phyloP scores from a whole-genome alignment of 1,284 basidiomycete genomes.

The Hortiboletus rubellus region DNA sequence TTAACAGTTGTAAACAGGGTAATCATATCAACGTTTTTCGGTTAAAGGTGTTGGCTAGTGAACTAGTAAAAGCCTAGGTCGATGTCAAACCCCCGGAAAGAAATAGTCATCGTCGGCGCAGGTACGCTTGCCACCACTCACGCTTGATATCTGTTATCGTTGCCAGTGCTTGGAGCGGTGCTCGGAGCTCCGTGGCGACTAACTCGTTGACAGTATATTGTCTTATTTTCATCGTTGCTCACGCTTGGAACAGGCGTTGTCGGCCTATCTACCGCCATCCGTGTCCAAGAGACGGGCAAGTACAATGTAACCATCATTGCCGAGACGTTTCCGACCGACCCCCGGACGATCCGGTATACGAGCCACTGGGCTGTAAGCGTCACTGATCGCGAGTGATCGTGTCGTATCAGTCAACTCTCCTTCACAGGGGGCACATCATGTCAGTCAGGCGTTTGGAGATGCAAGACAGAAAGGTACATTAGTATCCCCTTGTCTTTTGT shows the following conservation, averaged over 20 bases:
- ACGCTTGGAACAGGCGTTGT: conserved; percentile 50
- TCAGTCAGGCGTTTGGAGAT: conserved; percentile 53
- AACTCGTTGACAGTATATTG: not conserved
- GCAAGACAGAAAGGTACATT: conserved; percentile 49
- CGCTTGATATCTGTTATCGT: no score
- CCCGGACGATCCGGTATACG: conserved; percentile 66
- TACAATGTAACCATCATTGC: conserved; percentile 67
- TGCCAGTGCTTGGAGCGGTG: no score
- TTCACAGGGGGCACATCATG: conserved; percentile 65
- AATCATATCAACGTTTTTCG: no score
- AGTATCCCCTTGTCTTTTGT: not conserved
- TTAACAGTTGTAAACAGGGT: no score
- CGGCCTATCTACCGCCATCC: conserved; percentile 70
- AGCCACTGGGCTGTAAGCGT: conserved; percentile 73
- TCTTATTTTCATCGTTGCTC: not conserved
- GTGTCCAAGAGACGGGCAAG: conserved; percentile 56
- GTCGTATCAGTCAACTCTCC: not conserved
- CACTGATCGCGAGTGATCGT: not conserved
- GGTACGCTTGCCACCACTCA: conserved; percentile 23
- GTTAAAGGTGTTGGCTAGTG: not conserved
- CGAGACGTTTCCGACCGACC: conserved; percentile 64
- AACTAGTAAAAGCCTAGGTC: conserved; percentile 22
- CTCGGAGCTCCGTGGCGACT: not conserved
- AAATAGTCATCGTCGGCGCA: conserved; percentile 41
- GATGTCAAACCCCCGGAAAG: conserved; percentile 24